Base-by-base conservation (phyloP, 371 early-diverging fungal species). In the Catenaria anguillulae region DNA sequence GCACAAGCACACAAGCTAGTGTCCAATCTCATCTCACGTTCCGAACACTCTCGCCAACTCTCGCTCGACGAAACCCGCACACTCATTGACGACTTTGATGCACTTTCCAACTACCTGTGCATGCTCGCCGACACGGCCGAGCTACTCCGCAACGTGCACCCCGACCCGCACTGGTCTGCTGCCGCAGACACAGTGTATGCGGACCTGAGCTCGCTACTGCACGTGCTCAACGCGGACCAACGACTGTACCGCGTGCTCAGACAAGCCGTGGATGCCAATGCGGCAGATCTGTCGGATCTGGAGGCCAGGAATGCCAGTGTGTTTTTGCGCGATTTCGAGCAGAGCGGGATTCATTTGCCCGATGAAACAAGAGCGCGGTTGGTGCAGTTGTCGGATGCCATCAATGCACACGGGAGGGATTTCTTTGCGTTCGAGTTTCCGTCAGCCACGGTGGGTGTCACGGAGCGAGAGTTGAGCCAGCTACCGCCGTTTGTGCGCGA, bases 121-220 rank as follows among this genome's bases (percentile, higher is more conserved):
- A 79, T 81, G 55, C 86, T 94, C 0, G 86, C 95, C 69, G 97
- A 97, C 66, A 77, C 86, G 54, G 86, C 90, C 0, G 97, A 97
- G 70, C 82, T 97, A 29, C 75, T 93, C n/a, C 82, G 93, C 46
- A 89, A 89, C 63, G 84, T 88, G 24, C 94, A 93, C 65, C 93
- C 95, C 0, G 84, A 88, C 67, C 65, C 62, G 59, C 67, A 62
- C 23, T 86, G 83, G 66, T 77, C 84, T 64, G 74, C 77, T 42
- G 85, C 83, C 1, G 94, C 96, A 4, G 87, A 92, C 69, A 68
- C 77, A 6, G 89, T 85, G 0, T 91, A 89, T 64, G 71, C 78
- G 35, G 73, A 78, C 48, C 66, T 96, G 64, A 86, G 83, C 36
- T 83, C 82, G 10, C 90, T 84, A 68, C 86, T 97, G 86, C 92